Percentiles rank a stretch among this genome's conserved stretches.
These are phyloP conservation scores for Citrus australasica DNA, from an alignment of 345 rosid genomes.

Conservation along the genomic window DNA sequence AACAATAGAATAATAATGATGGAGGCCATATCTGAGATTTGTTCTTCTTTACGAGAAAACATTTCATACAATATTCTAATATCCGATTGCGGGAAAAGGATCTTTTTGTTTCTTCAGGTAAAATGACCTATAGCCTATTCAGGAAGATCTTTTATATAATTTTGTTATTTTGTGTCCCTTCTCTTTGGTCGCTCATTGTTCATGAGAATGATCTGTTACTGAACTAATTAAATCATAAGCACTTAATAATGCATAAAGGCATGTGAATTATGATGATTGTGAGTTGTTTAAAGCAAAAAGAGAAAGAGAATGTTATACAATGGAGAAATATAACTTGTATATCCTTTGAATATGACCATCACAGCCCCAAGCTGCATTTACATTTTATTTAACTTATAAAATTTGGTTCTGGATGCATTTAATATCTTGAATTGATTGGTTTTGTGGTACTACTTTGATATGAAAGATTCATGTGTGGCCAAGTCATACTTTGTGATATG, in stretches of 20 bases:
- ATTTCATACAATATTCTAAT: conserved; percentile 28
- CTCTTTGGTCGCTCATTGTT: neutral
- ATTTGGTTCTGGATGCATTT: neutral
- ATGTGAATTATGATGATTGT: neutral
- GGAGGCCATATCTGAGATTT: conserved; percentile 21
- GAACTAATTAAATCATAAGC: no score
- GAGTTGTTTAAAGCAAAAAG: neutral
- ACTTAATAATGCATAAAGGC: neutral
- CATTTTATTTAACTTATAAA: neutral
- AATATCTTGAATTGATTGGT: neutral
- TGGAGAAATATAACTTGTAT: neutral
- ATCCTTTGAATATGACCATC: neutral
- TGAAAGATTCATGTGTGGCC: neutral
- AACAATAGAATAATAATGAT: conserved; percentile 27
- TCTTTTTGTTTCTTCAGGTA: conserved; percentile 40
- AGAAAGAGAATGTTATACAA: neutral
- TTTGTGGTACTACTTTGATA: neutral
- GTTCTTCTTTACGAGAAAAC: conserved; percentile 24
- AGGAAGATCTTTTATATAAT: neutral
- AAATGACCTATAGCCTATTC: neutral
- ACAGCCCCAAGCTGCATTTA: no score
- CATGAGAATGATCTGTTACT: neutral
- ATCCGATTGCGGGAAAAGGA: conserved; percentile 28
- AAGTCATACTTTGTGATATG: neutral
- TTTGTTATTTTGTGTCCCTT: neutral